phyloP scores from a whole-genome alignment of 371 early-diverging fungal genomes.

The Mortierella sp. region DNA sequence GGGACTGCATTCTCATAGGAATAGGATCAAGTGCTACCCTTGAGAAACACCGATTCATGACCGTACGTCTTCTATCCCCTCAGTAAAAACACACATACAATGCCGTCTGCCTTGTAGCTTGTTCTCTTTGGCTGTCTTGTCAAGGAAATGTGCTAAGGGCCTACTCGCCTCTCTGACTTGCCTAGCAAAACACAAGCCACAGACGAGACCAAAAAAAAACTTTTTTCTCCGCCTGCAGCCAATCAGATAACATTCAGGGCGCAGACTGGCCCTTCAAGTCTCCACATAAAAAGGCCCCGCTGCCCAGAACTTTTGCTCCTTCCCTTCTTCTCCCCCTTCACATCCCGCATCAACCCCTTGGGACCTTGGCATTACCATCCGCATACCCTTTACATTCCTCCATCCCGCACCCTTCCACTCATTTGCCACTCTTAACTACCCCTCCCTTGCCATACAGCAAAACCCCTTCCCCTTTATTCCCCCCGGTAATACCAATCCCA shows the following conservation, averaged over 20 bases:
- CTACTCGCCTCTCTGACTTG: neutral
- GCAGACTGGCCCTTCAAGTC: conserved; percentile 5
- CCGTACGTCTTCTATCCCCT: neutral
- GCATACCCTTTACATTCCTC: conserved; percentile 24
- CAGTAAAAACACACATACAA: neutral
- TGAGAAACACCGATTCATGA: neutral
- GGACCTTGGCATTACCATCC: conserved; percentile 49
- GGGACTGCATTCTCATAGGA: no score
- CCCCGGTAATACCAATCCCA: conserved; percentile 18
- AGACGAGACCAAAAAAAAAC: neutral
- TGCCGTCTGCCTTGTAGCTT: neutral
- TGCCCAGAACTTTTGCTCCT: conserved; percentile 20
- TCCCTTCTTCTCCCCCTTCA: conserved; percentile 41
- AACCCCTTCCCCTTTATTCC: conserved; percentile 9
- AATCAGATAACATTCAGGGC: conserved; percentile 26
- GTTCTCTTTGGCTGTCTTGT: neutral
- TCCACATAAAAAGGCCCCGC: conserved; percentile 14
- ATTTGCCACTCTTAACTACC: conserved; percentile 11
- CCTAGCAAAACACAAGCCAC: neutral
- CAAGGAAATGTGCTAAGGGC: neutral
- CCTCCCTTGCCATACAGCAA: neutral
- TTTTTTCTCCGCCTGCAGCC: neutral
- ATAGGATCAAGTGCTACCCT: no score
- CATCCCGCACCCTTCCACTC: conserved; percentile 40
- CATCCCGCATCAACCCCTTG: conserved; percentile 45